These are phyloP conservation scores for Plectosphaerella plurivora DNA, from an alignment of 2,329 filamentous ascomycete genomes.

Conservation along the genomic window DNA sequence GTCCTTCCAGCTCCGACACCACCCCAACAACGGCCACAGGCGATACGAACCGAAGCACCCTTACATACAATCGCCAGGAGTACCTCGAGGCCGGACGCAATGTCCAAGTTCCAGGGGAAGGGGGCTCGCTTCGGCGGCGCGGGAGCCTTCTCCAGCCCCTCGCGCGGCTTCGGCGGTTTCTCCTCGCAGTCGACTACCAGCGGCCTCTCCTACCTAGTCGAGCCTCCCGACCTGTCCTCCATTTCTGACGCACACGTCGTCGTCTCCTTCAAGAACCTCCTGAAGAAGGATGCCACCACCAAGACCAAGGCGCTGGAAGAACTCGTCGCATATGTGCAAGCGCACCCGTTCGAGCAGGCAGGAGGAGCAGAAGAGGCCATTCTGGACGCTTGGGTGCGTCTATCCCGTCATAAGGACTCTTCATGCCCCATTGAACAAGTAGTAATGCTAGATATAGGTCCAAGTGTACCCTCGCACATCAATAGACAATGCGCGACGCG, in stretches of 20 bases:
- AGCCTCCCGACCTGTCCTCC: constrained; percentile 73
- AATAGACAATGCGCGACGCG: constrained; percentile 82
- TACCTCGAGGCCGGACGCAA: neutral
- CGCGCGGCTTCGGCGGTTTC: constrained; percentile 34
- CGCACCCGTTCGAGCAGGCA: constrained; percentile 45
- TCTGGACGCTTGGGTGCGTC: constrained; percentile 81
- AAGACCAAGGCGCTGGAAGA: constrained; percentile 90
- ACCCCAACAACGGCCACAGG: neutral
- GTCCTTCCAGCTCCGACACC: neutral
- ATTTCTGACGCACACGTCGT: constrained; percentile 78
- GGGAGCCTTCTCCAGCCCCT: constrained; percentile 6
- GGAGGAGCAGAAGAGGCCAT: constrained; percentile 73
- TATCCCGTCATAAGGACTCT: constrained; percentile 8
- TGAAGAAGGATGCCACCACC: constrained; percentile 90
- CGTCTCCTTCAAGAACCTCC: constrained; percentile 87
- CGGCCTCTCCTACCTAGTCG: constrained; percentile 78
- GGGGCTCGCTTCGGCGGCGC: constrained; percentile 7
- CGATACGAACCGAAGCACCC: neutral
- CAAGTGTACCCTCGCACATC: constrained; percentile 84
- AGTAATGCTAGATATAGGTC: constrained; percentile 52
- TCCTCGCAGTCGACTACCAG: constrained; percentile 34
- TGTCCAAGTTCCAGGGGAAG: constrained; percentile 7
- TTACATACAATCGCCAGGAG: neutral
- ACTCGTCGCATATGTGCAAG: constrained; percentile 59
- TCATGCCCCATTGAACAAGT: constrained; percentile 16